Base-by-base conservation (phyloP, 2,329 filamentous ascomycete species). In the Diaporthe sp. region DNA sequence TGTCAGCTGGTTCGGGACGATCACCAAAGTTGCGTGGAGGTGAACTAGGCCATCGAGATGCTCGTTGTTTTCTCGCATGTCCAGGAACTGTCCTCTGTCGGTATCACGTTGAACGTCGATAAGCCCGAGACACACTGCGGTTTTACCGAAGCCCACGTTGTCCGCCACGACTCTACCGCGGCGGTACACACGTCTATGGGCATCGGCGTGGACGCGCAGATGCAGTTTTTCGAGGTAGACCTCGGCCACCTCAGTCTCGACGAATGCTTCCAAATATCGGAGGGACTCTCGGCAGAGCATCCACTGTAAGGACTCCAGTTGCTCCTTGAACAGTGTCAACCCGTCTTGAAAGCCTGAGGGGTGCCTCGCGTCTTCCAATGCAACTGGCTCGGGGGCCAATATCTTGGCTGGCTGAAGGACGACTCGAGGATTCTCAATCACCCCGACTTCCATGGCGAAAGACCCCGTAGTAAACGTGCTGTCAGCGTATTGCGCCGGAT, bases 141-240 rank as follows among this genome's bases (percentile, higher is more conserved):
- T 88, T 79, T 88, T 88, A 1, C 86, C 86, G 71, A 84, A 87
- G 22, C 86, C 86, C 20, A 87, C 84, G 39, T 86, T 82, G 58
- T 87, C 85, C 1, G 85, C 86, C 9, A 86, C 79, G 12, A 87
- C 81, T 39, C 86, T 86, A 17, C 86, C 86, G 4, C 79, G 80
- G 49, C 78, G 76, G 22, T 28, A n/a, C 37, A 75, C 58, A 17
- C 20, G n/a, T 60, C 76, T 73, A 28, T 53, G 25, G 44, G 71
- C 73, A 39, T 75, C 55, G 20, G 76, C 70, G 22, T 53, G n/a
- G 31, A 68, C 39, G 1, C 73, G 73, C 2, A 77, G 12, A 4
- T 65, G 70, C 12, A 68, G 12, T 2, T 71, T 39, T 8, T 73
- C 63, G 1, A 42, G 22, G 37, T 77, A 75, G 13, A 82, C 81